Evolutionary conservation across 306 rosid species (phyloP).

Genomic region (Quercus agrifolia): DNA sequence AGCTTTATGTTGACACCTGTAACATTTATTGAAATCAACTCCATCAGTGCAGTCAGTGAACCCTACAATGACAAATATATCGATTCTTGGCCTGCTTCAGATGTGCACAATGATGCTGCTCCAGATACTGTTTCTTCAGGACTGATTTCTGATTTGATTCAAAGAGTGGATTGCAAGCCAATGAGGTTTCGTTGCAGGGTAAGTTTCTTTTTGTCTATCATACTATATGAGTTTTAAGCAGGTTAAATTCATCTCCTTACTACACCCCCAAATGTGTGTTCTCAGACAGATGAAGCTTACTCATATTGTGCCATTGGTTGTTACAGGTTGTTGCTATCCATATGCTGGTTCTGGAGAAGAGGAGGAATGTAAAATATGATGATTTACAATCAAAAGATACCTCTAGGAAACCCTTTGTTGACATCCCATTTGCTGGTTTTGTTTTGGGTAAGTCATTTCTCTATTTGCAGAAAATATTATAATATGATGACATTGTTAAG

Average conservation of each 20-base stretch:
- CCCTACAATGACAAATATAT: conserved; percentile 28
- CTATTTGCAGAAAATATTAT: neutral
- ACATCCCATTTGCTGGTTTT: conserved; percentile 83
- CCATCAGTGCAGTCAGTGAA: conserved; percentile 32
- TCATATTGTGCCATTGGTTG: neutral
- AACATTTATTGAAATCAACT: conserved; percentile 60
- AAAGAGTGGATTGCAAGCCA: conserved; percentile 32
- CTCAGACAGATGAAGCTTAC: neutral
- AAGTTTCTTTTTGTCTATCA: conserved; percentile 16
- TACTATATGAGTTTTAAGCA: conserved; percentile 12
- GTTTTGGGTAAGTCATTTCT: conserved; percentile 59
- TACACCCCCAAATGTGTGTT: neutral
- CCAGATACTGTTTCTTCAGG: conserved; percentile 31
- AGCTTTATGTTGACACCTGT: conserved; percentile 65
- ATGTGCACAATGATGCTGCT: conserved; percentile 19
- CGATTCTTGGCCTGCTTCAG: conserved; percentile 24
- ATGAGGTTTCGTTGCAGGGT: conserved; percentile 67
- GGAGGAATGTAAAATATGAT: conserved; percentile 18
- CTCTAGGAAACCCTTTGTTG: conserved; percentile 31
- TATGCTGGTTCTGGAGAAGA: conserved; percentile 61
- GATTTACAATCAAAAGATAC: conserved; percentile 20
- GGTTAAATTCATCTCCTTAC: conserved; percentile 2
- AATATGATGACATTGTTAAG: neutral
- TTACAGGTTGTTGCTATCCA: conserved; percentile 69
- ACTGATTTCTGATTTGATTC: conserved; percentile 58